Percentiles rank a stretch among this genome's conserved stretches.
phyloP scores from a whole-genome alignment of 306 rosid species.

The Citrullus mucosospermus region DNA sequence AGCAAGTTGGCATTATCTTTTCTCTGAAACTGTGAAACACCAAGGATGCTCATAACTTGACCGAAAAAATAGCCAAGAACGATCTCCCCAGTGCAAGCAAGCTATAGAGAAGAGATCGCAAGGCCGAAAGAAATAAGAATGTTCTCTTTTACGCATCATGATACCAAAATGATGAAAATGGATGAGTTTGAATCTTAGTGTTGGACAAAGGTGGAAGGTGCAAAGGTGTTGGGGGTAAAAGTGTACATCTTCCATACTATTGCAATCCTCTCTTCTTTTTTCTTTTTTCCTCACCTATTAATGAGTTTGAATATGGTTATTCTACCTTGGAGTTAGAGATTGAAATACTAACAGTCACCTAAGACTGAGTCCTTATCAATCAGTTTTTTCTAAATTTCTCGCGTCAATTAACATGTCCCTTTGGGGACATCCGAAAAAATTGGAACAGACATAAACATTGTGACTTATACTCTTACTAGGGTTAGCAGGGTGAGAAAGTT shows the following conservation, averaged over 20 bases:
- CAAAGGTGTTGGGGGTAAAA: too few relatives aligned
- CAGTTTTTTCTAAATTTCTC: neutral
- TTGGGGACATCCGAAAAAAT: too few relatives aligned
- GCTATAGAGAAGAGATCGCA: neutral
- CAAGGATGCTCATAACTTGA: too few relatives aligned
- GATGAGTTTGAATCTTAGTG: neutral
- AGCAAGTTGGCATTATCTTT: too few relatives aligned
- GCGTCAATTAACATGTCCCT: neutral
- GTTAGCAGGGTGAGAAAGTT: neutral
- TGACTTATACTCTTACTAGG: neutral
- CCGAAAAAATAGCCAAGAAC: too few relatives aligned
- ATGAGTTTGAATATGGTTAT: neutral
- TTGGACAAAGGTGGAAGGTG: neutral
- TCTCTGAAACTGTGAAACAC: too few relatives aligned
- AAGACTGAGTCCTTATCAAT: neutral
- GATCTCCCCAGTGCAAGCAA: neutral
- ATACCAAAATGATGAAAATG: neutral
- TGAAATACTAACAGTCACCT: neutral
- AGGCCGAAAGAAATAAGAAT: neutral
- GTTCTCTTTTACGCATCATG: neutral
- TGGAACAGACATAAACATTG: neutral
- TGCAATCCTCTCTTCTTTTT: neutral
- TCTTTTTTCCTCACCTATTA: neutral
- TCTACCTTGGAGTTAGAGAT: neutral
- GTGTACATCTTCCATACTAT: neutral